These are phyloP conservation scores for Dioscorea zingiberensis DNA, from an alignment of 106 monocot genomes.

Conservation along the genomic window DNA sequence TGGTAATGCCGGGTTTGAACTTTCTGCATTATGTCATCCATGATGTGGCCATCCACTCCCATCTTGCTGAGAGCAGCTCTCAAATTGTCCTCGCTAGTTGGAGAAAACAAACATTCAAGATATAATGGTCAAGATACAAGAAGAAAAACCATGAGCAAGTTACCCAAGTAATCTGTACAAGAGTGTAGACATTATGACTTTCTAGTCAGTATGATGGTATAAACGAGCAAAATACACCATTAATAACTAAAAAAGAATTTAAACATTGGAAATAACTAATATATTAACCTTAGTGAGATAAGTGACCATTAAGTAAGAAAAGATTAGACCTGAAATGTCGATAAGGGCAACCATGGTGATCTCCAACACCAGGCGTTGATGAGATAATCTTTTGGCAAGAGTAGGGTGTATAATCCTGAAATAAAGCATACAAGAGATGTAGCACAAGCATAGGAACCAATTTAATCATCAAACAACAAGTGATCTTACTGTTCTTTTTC, in stretches of 20 bases:
- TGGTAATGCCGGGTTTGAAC: slow-evolving; percentile 82
- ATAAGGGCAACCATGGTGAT: slow-evolving; percentile 94
- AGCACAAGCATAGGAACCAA: too few species aligned
- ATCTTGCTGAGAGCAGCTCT: slow-evolving; percentile 83
- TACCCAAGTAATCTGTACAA: too few species aligned
- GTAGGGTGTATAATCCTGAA: slow-evolving; percentile 92
- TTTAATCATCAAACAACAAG: neutral
- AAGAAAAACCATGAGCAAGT: neutral
- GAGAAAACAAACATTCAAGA: neutral
- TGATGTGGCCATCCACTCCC: slow-evolving; percentile 53
- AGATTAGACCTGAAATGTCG: slow-evolving; percentile 76
- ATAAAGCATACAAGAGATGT: neutral
- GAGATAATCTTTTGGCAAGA: slow-evolving; percentile 98
- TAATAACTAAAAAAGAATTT: too few species aligned
- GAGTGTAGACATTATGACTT: too few species aligned
- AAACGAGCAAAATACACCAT: too few species aligned
- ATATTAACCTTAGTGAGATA: too few species aligned
- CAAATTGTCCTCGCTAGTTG: slow-evolving; percentile 67
- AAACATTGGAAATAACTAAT: too few species aligned
- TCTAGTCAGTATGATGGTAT: too few species aligned
- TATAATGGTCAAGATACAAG: neutral
- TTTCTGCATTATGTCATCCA: slow-evolving; percentile 92
- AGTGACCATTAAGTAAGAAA: neutral
- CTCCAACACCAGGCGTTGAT: slow-evolving; percentile 64
- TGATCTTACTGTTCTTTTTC: slow-evolving; percentile 72